Evolutionary conservation across 2,329 filamentous ascomycete species (phyloP).

Genomic region (Dendryphion nanum): DNA sequence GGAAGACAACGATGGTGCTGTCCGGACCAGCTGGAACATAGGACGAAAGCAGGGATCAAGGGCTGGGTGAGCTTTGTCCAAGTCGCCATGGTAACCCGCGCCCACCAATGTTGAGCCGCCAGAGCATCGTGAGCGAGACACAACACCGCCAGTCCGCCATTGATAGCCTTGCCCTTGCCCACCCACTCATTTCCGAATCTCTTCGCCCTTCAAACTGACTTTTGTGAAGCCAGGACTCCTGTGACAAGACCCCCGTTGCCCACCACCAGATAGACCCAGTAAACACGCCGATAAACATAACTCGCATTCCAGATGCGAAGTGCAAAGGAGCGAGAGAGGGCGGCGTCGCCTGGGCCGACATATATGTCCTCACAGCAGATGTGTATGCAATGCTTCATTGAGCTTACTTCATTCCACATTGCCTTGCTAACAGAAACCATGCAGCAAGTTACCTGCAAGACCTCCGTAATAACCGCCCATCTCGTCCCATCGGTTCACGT

Average conservation of each 20-base stretch:
- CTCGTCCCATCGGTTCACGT: conserved; percentile 69
- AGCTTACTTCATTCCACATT: conserved; percentile 17
- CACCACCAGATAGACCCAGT: too few relatives aligned
- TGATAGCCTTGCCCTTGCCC: too few relatives aligned
- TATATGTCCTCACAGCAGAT: conserved; percentile 40
- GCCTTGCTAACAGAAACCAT: too few relatives aligned
- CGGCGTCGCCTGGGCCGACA: conserved; percentile 33
- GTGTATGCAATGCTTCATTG: conserved; percentile 26
- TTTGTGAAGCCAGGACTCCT: conserved; percentile 1
- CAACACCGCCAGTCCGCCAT: conserved; percentile 28
- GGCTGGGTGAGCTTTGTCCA: conserved; percentile 14
- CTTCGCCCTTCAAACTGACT: not conserved
- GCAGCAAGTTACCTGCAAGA: conserved; percentile 69
- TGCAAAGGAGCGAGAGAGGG: conserved; percentile 35
- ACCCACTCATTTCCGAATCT: too few relatives aligned
- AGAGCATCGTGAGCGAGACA: conserved; percentile 15
- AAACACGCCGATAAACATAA: conserved; percentile 13
- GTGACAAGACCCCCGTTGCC: too few relatives aligned
- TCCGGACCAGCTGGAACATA: too few relatives aligned
- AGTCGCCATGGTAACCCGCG: conserved; percentile 22
- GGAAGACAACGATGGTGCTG: too few relatives aligned
- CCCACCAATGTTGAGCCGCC: conserved; percentile 22
- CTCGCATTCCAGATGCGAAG: conserved; percentile 27
- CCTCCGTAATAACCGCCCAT: conserved; percentile 65
- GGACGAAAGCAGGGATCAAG: conserved; percentile 17